Evolutionary conservation across 2,329 filamentous ascomycete species (phyloP).

Genomic region (Bipolaris victoriae): DNA sequence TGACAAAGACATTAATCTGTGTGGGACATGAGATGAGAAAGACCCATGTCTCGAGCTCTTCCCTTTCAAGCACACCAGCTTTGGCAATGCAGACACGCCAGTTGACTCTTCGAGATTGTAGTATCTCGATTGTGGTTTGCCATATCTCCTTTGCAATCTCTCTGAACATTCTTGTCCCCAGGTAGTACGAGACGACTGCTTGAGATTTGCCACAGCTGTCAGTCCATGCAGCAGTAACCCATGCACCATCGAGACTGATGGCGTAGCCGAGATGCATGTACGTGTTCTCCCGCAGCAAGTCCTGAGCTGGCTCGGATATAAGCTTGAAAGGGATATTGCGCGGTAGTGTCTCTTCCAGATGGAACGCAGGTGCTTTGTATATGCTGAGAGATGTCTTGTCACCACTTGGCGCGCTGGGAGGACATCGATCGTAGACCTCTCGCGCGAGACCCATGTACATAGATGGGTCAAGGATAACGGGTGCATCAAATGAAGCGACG

Average conservation of each 20-base stretch:
- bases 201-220: slow-evolving; percentile 78
- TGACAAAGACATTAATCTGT: slow-evolving; percentile 50
- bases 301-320: slow-evolving; percentile 69
- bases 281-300: slow-evolving; percentile 77
- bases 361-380: slow-evolving; percentile 70
- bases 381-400: slow-evolving; percentile 56
- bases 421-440: slow-evolving; percentile 79
- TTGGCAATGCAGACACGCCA: slow-evolving; percentile 81
- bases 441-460: slow-evolving; percentile 70
- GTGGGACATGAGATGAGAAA: slow-evolving; percentile 45
- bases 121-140: slow-evolving; percentile 76
- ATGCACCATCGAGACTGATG: slow-evolving; percentile 74
- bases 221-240: slow-evolving; percentile 82
- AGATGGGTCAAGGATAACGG: slow-evolving; percentile 66
- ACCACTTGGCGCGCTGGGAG: slow-evolving; percentile 50
- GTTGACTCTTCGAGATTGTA: slow-evolving; percentile 71
- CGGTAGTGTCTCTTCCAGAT: slow-evolving; percentile 73
- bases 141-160: slow-evolving; percentile 78
- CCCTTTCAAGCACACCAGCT: slow-evolving; percentile 69
- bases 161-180: slow-evolving; percentile 66
- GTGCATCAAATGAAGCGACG: slow-evolving; percentile 67
- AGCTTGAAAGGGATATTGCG: slow-evolving; percentile 78
- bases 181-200: slow-evolving; percentile 74
- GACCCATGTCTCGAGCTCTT: slow-evolving; percentile 62
- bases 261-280: slow-evolving; percentile 83